These are phyloP conservation scores for Auricularia sp. DNA, from an alignment of 768 basidiomycete genomes.

Conservation along the genomic window DNA sequence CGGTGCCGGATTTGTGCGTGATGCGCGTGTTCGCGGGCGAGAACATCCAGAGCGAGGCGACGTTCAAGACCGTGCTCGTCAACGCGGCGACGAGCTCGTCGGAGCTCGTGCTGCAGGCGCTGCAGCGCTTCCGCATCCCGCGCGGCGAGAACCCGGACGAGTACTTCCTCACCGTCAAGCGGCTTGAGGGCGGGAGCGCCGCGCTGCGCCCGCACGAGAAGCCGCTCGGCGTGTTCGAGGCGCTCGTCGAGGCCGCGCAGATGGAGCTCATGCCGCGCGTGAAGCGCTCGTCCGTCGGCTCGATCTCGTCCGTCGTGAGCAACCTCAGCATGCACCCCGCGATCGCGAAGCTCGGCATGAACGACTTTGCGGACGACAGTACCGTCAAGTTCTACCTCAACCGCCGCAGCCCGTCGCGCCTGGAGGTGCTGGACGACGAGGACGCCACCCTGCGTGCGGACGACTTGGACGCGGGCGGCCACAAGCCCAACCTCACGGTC, in stretches of 20 bases:
- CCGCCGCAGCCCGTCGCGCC: constrained; percentile 30
- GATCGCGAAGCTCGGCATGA: constrained; percentile 89
- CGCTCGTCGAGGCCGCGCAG: constrained; percentile 62
- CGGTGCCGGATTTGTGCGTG: constrained; percentile 79
- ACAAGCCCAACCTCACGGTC: neutral
- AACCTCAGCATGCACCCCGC: constrained; percentile 93
- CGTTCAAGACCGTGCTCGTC: constrained; percentile 94
- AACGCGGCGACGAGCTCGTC: constrained; percentile 74
- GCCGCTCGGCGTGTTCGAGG: constrained; percentile 85
- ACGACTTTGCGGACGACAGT: constrained; percentile 95
- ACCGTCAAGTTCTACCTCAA: constrained; percentile 95
- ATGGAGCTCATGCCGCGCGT: constrained; percentile 68
- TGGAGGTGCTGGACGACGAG: constrained; percentile 29
- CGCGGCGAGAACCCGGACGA: constrained; percentile 33
- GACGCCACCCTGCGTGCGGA: constrained; percentile 38
- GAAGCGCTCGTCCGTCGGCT: constrained; percentile 86
- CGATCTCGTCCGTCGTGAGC: constrained; percentile 86
- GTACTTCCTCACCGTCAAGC: constrained; percentile 89
- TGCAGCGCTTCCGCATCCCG: constrained; percentile 59
- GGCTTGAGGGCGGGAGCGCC: constrained; percentile 80
- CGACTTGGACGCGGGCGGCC: constrained; percentile 2
- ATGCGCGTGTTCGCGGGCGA: constrained; percentile 93
- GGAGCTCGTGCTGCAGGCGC: constrained; percentile 44
- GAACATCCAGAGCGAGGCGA: constrained; percentile 83
- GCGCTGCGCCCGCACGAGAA: constrained; percentile 54